A percentile compares a stretch with the other conserved stretches of the same genome.
phyloP scores from a whole-genome alignment of 2,329 filamentous ascomycete species.

The Nothophaeocryptopus gaeumannii region DNA sequence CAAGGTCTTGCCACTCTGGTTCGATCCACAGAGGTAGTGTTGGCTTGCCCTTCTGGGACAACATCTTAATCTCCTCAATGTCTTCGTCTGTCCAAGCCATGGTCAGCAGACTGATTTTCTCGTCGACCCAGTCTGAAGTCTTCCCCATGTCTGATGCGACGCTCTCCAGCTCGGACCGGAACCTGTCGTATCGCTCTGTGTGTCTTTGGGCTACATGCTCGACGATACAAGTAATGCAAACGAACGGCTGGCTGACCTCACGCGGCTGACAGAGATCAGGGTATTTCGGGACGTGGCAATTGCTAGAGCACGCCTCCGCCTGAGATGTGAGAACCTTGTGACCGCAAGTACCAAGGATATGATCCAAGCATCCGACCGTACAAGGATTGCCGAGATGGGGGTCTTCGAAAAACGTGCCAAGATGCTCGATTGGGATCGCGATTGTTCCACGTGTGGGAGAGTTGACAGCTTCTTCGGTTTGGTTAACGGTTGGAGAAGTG shows the following conservation, averaged over 20 bases:
- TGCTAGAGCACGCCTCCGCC: slow-evolving; percentile 7
- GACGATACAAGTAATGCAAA: slow-evolving; percentile 11
- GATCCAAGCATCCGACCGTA: slow-evolving; percentile 10
- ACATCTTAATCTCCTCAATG: slow-evolving; percentile 10
- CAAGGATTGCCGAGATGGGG: slow-evolving; percentile 14
- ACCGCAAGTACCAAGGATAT: slow-evolving; percentile 8
- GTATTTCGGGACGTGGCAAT: slow-evolving; percentile 7
- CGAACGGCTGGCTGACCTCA: slow-evolving; percentile 9
- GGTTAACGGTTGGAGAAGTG: background rate
- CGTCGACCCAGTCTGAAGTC: slow-evolving; percentile 3
- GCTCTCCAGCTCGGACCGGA: slow-evolving; percentile 4
- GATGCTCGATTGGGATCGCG: background rate
- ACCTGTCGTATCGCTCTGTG: background rate
- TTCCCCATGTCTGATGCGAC: slow-evolving; percentile 3
- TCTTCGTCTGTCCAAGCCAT: slow-evolving; percentile 14
- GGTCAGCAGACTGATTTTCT: slow-evolving; percentile 8
- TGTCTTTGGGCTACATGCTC: slow-evolving; percentile 5
- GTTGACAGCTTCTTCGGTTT: background rate
- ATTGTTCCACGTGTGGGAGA: background rate
- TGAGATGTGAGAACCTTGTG: slow-evolving; percentile 12
- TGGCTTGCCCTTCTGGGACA: slow-evolving; percentile 3
- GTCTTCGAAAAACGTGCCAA: slow-evolving; percentile 1
- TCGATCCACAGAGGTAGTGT: slow-evolving; percentile 10
- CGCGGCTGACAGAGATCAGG: slow-evolving; percentile 12
- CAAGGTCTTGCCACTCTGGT: slow-evolving; percentile 7